A percentile compares a stretch with the other conserved stretches of the same genome.
These are phyloP conservation scores for Geotrichum europaeum DNA, from an alignment of 1,139 yeast genomes.

Conservation along the genomic window DNA sequence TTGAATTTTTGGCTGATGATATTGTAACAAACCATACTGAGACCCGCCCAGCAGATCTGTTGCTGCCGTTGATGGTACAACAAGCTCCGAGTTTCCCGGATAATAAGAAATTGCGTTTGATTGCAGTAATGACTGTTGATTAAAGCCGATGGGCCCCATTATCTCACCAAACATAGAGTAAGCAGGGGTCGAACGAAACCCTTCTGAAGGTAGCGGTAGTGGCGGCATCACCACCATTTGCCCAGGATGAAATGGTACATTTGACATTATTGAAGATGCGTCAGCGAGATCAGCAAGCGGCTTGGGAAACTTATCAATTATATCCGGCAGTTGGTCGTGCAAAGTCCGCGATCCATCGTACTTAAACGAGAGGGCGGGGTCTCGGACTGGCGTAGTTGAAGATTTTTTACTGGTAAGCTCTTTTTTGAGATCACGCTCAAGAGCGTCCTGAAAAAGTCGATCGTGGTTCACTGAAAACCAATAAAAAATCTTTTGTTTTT, in stretches of 20 bases:
- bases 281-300: conserved; percentile 33
- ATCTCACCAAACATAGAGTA: conserved; percentile 1
- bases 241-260: conserved; percentile 9
- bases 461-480: conserved; percentile 98
- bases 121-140: conserved; percentile 10
- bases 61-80: neutral
- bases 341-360: conserved; percentile 37
- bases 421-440: conserved; percentile 85
- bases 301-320: conserved; percentile 29
- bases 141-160: conserved; percentile 6
- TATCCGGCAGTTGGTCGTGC: conserved; percentile 35
- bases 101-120: conserved; percentile 8
- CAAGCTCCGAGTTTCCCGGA: neutral
- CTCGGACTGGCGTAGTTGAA: conserved; percentile 38
- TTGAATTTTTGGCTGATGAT: neutral
- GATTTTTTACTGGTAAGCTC: conserved; percentile 42
- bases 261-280: conserved; percentile 26
- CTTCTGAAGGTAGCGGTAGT: neutral
- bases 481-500: conserved; percentile 92
- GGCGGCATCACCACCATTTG: neutral
- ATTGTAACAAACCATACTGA: conserved; percentile 2
- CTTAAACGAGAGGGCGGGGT: conserved; percentile 40
- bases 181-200: neutral
- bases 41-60: neutral
- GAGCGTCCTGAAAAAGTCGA: conserved; percentile 84